Conservation (phyloP, 2,329 filamentous ascomycete species). For the Hymenoscyphus albidus region DNA sequence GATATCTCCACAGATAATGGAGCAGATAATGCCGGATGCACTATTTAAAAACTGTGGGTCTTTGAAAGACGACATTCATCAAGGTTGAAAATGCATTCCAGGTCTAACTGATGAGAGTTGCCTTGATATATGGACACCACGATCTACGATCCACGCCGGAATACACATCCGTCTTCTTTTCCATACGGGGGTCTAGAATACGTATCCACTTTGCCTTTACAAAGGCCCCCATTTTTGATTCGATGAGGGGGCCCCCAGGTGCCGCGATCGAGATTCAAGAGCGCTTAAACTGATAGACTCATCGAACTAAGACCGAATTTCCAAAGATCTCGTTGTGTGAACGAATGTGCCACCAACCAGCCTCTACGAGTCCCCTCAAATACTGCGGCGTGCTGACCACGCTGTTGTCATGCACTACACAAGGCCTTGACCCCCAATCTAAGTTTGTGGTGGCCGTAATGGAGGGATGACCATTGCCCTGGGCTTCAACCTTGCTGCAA, state of each 20-base stretch:
- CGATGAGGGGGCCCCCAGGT: neutral
- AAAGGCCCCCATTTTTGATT: neutral
- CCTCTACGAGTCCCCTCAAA: neutral
- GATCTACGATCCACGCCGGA: neutral
- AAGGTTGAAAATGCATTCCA: neutral
- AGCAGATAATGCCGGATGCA: neutral
- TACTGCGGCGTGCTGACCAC: neutral
- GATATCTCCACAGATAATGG: neutral
- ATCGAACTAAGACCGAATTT: neutral
- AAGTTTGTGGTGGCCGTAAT: neutral
- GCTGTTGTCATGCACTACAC: neutral
- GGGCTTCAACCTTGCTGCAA: neutral
- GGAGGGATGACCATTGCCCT: neutral
- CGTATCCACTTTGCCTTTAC: neutral
- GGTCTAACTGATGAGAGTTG: neutral
- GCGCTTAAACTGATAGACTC: neutral
- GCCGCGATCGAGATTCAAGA: neutral
- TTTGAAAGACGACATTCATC: neutral
- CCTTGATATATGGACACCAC: neutral
- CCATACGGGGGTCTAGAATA: neutral
- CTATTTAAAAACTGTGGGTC: neutral
- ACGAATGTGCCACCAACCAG: neutral
- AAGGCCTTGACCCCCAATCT: constrained; percentile 1
- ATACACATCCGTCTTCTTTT: neutral
- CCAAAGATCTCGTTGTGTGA: neutral